These are phyloP conservation scores for Centaurea solstitialis DNA, from an alignment of 129 eudicot species.

Conservation along the genomic window DNA sequence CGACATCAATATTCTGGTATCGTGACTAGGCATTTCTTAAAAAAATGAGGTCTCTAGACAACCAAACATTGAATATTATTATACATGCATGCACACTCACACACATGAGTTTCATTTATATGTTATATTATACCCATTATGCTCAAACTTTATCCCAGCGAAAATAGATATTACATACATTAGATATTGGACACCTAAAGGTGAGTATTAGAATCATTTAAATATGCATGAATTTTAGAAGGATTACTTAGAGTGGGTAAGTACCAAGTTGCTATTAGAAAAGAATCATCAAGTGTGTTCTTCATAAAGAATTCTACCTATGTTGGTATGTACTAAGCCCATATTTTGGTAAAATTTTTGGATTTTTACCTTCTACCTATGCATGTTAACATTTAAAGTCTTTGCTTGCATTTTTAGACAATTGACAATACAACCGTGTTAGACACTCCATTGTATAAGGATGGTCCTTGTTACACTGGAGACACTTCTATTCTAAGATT, in stretches of 20 bases:
- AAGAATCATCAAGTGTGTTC: not conserved
- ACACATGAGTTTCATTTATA: slow-evolving; percentile 5
- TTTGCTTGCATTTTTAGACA: not conserved
- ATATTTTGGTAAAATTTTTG: not conserved
- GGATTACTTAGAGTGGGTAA: slow-evolving; percentile 1
- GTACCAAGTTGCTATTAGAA: slow-evolving; percentile 10
- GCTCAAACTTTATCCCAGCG: not conserved
- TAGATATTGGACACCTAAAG: not conserved
- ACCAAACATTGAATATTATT: slow-evolving; percentile 1
- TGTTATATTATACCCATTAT: not conserved
- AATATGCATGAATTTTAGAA: slow-evolving; percentile 8
- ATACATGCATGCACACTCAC: not conserved
- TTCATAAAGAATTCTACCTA: not conserved
- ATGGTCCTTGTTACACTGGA: not conserved
- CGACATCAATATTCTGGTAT: not conserved
- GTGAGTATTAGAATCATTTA: not conserved
- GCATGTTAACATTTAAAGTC: not conserved
- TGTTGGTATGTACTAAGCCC: not conserved
- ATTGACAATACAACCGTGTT: not conserved
- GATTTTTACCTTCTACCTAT: slow-evolving; percentile 3
- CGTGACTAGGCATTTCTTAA: slow-evolving; percentile 12
- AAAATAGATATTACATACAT: not conserved
- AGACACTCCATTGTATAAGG: no score
- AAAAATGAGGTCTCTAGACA: not conserved
- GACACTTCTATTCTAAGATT: not conserved